Evolutionary conservation across 805 yeast species (phyloP).

Genomic region (Zygoascus tannicola): DNA sequence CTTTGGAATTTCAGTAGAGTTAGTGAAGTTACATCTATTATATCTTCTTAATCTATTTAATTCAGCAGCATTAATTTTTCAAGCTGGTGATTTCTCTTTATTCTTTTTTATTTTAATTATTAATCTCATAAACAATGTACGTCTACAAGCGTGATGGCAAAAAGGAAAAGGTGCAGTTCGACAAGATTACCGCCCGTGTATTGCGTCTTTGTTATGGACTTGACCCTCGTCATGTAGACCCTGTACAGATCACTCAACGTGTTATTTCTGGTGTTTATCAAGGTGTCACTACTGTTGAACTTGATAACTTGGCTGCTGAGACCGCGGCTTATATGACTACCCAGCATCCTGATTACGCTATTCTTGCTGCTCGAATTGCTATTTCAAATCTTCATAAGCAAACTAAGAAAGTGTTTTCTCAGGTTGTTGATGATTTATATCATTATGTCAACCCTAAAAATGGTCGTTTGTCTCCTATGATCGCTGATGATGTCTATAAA

Average conservation of each 20-base stretch:
- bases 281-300: conserved; percentile 83
- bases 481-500: conserved; percentile 50
- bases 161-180: conserved; percentile 89
- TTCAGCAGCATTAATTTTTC: no score
- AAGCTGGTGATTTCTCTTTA: no score
- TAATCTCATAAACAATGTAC: conserved; percentile 48
- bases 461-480: conserved; percentile 49
- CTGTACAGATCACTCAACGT: conserved; percentile 91
- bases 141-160: conserved; percentile 70
- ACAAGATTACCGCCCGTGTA: conserved; percentile 91
- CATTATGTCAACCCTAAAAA: conserved; percentile 65
- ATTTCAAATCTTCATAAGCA: conserved; percentile 82
- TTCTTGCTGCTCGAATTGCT: conserved; percentile 75
- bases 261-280: conserved; percentile 85
- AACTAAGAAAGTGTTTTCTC: conserved; percentile 70
- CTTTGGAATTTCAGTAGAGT: no score
- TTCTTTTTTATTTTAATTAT: no score
- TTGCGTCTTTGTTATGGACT: conserved; percentile 91
- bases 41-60: background rate
- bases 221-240: conserved; percentile 85
- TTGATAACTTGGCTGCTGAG: conserved; percentile 66
- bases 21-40: background rate
- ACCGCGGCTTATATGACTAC: conserved; percentile 95
- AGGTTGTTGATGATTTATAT: conserved; percentile 56
- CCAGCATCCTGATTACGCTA: conserved; percentile 89